Evolutionary conservation across 805 yeast genomes (phyloP).

Genomic region (Wickerhamiella cacticola): DNA sequence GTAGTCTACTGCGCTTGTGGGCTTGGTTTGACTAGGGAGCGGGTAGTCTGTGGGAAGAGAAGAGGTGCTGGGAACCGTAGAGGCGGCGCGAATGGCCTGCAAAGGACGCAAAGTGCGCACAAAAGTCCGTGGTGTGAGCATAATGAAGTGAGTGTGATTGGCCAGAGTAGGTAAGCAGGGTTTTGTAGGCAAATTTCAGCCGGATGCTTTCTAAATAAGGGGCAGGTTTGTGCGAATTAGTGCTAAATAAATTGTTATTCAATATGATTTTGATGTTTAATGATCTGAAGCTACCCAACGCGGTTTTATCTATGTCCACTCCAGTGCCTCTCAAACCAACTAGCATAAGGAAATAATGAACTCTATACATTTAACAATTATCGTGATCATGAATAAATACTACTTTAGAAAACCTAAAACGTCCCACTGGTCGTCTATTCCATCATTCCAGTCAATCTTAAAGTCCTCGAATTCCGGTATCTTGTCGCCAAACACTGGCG

Average conservation of each 20-base stretch:
- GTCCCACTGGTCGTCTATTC: conserved; percentile 10
- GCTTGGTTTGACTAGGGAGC: conserved; percentile 51
- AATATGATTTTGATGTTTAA: too few species aligned
- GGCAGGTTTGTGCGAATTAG: too few species aligned
- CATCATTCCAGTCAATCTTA: conserved; percentile 8
- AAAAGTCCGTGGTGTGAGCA: conserved; percentile 4
- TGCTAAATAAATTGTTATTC: too few species aligned
- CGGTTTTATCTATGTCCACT: too few species aligned
- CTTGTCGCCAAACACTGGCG: conserved; percentile 9
- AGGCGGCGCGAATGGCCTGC: conserved; percentile 8
- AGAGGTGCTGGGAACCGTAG: conserved; percentile 2
- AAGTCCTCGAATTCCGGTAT: conserved; percentile 4
- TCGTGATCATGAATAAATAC: not conserved
- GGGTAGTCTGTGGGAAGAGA: conserved; percentile 57
- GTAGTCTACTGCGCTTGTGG: conserved; percentile 55
- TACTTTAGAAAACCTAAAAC: conserved; percentile 3
- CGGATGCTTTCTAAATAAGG: too few species aligned
- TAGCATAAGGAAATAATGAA: too few species aligned
- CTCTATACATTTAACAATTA: too few species aligned
- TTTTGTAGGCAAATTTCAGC: too few species aligned
- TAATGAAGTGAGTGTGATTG: conserved; percentile 2
- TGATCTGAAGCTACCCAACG: too few species aligned
- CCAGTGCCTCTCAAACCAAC: too few species aligned
- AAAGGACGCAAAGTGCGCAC: conserved; percentile 3
- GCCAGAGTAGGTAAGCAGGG: not conserved